Base-by-base conservation (phyloP, 805 yeast genomes). In the Scheffersomyces ergatensis region DNA sequence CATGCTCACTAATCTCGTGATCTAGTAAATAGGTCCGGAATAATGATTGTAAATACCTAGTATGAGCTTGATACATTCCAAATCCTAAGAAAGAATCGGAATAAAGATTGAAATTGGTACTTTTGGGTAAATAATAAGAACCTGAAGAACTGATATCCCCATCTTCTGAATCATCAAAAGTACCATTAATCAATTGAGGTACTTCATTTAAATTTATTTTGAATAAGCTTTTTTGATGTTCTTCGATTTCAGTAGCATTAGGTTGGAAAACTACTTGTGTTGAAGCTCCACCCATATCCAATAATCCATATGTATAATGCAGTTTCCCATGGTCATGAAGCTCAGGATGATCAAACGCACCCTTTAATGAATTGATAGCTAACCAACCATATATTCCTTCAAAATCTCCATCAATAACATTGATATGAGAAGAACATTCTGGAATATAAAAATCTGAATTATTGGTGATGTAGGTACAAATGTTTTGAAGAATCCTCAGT, bases 331-430 rank as follows among this genome's bases (percentile, higher is more conserved):
- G 75, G 25, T 67, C 53, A 35, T 67, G 73, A 4, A 53, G 47
- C 9, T 47, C 50, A 1, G 70, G 69, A n/a, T 55, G 39, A 29
- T 63, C 68, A 26, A 78, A 60, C 0, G 77, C 53, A 1, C 78
- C 78, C 21, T 74, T 64, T 45, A 79, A 54, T 38, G 78, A 79
- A 52, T 83, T 83, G 19, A 82, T 55, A 0, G 85, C 74, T 7
- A 82, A 59, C 89, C 89, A 83, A 2, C 83, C 82, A 48, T 79
- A 80, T 11, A 82, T 45, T 0, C 88, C 89, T 54, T 83, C 89
- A 3, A 70, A 59, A 45, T 81, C 84, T 0, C 88, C 89, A 43
- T 78, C 79, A 6, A 83, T 74, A 11, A 79, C 69, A 45, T 77
- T 77, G 16, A 82, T 63, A 53, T 83, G 89, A 2, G 77, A 58